Percentiles rank a stretch among this genome's conserved stretches.
Conservation (phyloP, 108 stramenopile species). For the Aurantiochytrium sp. region DNA sequence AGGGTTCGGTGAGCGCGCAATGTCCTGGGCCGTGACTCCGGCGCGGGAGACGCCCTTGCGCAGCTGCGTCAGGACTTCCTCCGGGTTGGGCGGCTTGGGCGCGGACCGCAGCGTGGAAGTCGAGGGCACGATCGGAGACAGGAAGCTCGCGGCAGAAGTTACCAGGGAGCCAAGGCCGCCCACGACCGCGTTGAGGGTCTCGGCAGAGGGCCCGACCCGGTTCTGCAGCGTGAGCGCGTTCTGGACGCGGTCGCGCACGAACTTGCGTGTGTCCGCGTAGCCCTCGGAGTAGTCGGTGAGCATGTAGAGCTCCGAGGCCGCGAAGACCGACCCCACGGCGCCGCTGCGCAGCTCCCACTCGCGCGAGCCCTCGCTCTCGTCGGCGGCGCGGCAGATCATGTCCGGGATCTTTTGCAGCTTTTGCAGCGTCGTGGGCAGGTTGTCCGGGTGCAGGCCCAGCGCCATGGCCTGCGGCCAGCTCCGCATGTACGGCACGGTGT, state of each 20-base stretch:
- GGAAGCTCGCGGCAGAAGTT: neutral
- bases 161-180: neutral
- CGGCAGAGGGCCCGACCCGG: neutral
- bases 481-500: slow-evolving; percentile 17
- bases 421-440: neutral
- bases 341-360: neutral
- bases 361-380: neutral
- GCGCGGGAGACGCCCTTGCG: neutral
- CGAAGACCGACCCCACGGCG: slow-evolving; percentile 16
- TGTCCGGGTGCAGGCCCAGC: slow-evolving; percentile 1
- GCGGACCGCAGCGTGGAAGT: neutral
- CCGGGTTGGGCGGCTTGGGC: neutral
- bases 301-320: slow-evolving; percentile 31
- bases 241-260: neutral
- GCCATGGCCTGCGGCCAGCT: slow-evolving; percentile 32
- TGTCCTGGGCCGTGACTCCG: too few species aligned
- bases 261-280: slow-evolving; percentile 8
- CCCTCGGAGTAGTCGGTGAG: slow-evolving; percentile 20
- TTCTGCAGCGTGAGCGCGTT: neutral
- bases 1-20: too few species aligned
- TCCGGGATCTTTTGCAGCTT: slow-evolving; percentile 4
- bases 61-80: neutral
- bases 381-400: neutral
- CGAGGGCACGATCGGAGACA: neutral
- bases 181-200: neutral